phyloP scores from a whole-genome alignment of 1,284 basidiomycete species.

The Melampsora occidentalis region DNA sequence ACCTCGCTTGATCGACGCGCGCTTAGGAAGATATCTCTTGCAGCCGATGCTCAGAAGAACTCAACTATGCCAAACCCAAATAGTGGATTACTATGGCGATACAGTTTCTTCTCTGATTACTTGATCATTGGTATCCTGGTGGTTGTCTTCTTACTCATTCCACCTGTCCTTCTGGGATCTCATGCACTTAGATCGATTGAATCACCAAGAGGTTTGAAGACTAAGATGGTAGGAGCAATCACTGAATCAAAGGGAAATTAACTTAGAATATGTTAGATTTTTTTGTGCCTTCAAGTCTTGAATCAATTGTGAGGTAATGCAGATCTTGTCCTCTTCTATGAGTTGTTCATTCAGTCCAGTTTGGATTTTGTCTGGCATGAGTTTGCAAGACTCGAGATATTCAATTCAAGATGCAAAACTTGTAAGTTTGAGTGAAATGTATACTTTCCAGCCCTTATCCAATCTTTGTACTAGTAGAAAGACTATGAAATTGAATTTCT shows the following conservation, averaged over 20 bases:
- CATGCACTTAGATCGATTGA: conserved; percentile 31
- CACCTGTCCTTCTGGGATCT: conserved; percentile 27
- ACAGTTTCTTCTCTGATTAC: conserved; percentile 37
- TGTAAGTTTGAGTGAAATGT: no score
- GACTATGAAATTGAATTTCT: no score
- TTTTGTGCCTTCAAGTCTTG: no score
- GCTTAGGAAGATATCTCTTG: neutral
- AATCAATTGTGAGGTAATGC: no score
- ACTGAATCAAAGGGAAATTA: conserved; percentile 33
- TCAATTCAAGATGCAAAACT: no score
- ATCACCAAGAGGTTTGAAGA: conserved; percentile 37
- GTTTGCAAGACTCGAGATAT: no score
- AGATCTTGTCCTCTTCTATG: no score
- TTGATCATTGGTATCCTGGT: conserved; percentile 37
- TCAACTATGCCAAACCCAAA: conserved; percentile 11
- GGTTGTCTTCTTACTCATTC: conserved; percentile 31
- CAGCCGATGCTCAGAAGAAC: neutral
- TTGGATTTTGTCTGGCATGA: no score
- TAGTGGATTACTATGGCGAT: conserved; percentile 34
- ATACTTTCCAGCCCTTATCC: no score
- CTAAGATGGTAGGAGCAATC: conserved; percentile 37
- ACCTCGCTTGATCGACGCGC: neutral
- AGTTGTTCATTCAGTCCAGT: no score
- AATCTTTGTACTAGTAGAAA: no score
- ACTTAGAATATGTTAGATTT: neutral